Percentiles rank a stretch among this genome's conserved stretches.
These are phyloP conservation scores for Cochlearia excelsa DNA, from an alignment of 345 rosid species.

Conservation along the genomic window DNA sequence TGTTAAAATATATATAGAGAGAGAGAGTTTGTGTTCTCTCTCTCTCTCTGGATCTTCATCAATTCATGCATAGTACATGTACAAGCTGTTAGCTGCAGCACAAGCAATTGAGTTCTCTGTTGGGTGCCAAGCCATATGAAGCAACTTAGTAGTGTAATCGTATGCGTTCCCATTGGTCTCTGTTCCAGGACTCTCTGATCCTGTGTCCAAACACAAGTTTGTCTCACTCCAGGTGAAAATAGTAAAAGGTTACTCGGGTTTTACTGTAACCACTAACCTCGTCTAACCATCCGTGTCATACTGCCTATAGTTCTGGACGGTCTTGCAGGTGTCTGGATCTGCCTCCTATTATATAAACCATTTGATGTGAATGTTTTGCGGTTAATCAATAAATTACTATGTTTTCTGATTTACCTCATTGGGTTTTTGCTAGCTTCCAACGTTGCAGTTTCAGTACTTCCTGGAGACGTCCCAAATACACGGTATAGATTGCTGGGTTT, in stretches of 20 bases:
- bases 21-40: constrained; percentile 20
- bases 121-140: constrained; percentile 99
- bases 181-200: constrained; percentile 66
- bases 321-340: constrained; percentile 88
- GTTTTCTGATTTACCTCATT: constrained; percentile 62
- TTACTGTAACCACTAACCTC: constrained; percentile 56
- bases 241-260: neutral
- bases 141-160: constrained; percentile 86
- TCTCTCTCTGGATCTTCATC: constrained; percentile 8
- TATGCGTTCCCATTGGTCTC: constrained; percentile 92
- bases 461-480: constrained; percentile 74
- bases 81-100: constrained; percentile 99
- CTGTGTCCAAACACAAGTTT: constrained; percentile 47
- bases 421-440: constrained; percentile 99
- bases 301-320: constrained; percentile 86
- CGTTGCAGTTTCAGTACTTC: constrained; percentile 83
- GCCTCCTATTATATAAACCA: constrained; percentile 40
- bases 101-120: constrained; percentile 96
- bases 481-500: constrained; percentile 88
- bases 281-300: constrained; percentile 87
- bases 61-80: constrained; percentile 94
- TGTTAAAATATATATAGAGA: constrained; percentile 24
- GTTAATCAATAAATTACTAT: no score
- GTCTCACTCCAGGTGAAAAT: neutral
- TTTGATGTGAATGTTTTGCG: constrained; percentile 3